Evolutionary conservation across 306 rosid genomes (phyloP).

Genomic region (Acmispon strigosus): DNA sequence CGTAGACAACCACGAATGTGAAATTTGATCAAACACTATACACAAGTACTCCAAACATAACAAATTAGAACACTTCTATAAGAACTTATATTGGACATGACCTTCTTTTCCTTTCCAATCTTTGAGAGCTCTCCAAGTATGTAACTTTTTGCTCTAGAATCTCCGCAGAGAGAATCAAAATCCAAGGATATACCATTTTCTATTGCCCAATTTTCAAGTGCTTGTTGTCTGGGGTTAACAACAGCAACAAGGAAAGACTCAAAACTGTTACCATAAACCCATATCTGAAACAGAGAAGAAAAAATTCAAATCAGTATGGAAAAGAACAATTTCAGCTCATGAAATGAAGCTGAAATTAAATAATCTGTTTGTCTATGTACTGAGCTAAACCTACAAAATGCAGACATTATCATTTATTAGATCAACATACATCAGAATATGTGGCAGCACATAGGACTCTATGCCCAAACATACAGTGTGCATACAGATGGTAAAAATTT

Average conservation of each 20-base stretch:
- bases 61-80: neutral
- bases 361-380: neutral
- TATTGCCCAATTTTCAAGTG: conserved; percentile 73
- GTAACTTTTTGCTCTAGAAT: conserved; percentile 58
- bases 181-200: conserved; percentile 67
- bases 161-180: conserved; percentile 61
- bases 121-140: conserved; percentile 62
- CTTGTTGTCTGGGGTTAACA: conserved; percentile 56
- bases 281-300: conserved; percentile 50
- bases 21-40: neutral
- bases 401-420: neutral
- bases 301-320: neutral
- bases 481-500: neutral
- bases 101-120: conserved; percentile 83
- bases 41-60: neutral
- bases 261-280: conserved; percentile 94
- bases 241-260: conserved; percentile 90
- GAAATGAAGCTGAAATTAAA: conserved; percentile 12
- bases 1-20: neutral
- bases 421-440: neutral
- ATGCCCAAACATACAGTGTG: neutral
- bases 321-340: conserved; percentile 1
- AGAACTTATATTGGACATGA: conserved; percentile 15
- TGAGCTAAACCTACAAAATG: conserved; percentile 7
- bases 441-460: neutral